A percentile compares a stretch with the other conserved stretches of the same genome.
phyloP scores from a whole-genome alignment of 441 rosid genomes.

The Populus tomentosa region DNA sequence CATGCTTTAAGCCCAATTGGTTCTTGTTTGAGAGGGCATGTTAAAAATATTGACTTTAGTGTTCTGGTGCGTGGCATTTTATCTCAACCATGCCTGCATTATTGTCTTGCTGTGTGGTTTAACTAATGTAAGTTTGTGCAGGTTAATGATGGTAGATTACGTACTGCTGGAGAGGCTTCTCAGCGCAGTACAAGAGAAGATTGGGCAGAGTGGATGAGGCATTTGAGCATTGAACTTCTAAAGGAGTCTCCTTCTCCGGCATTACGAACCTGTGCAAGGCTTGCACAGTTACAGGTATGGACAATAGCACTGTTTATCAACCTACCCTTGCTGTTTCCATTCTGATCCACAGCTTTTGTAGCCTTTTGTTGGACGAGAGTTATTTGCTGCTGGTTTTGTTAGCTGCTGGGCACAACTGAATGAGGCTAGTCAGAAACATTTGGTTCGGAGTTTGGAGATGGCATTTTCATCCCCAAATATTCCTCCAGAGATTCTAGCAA shows the following conservation, averaged over 20 bases:
- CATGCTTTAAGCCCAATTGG: not conserved
- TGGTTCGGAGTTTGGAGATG: slow-evolving; percentile 97
- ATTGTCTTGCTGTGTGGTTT: not conserved
- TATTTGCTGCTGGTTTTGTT: slow-evolving; percentile 99
- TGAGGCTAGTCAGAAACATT: slow-evolving; percentile 87
- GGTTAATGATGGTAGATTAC: slow-evolving; percentile 93
- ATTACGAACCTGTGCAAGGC: slow-evolving; percentile 94
- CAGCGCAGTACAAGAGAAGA: slow-evolving; percentile 99
- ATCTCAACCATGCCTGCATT: not conserved
- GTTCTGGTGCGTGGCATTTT: not conserved
- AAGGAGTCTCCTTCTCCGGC: slow-evolving; percentile 99
- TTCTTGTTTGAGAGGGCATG: not conserved
- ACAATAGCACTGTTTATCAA: slow-evolving; percentile 12
- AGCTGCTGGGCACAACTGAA: slow-evolving; percentile 98
- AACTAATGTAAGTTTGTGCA: slow-evolving; percentile 18
- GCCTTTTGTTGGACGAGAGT: slow-evolving; percentile 98
- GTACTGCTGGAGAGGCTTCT: slow-evolving; percentile 99
- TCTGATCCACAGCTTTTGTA: slow-evolving; percentile 42
- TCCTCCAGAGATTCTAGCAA: slow-evolving; percentile 99
- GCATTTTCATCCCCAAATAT: slow-evolving; percentile 99
- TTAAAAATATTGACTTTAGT: no score
- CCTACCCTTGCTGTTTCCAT: slow-evolving; percentile 16
- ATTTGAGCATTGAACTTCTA: slow-evolving; percentile 96
- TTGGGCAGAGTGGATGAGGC: slow-evolving; percentile 99
- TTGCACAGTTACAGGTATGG: slow-evolving; percentile 93